Evolutionary conservation across 495 filamentous ascomycete species (phyloP), one percentile per base, ranked within the genome.

Genomic region (Echria macrotheca): DNA sequence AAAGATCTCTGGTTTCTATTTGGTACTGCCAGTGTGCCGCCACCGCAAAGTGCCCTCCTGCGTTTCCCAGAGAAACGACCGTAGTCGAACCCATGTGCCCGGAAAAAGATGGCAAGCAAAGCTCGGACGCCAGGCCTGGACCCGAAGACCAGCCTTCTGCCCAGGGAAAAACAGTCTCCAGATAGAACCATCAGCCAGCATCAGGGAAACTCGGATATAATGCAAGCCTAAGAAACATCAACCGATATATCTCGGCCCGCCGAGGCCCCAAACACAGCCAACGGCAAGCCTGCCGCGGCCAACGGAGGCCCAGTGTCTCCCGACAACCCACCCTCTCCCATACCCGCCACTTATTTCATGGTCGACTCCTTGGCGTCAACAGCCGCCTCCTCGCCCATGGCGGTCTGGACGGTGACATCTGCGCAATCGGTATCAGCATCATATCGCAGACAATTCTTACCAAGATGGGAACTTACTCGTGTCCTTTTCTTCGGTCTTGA

Each of bases 341-440:
- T 21, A n/a, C 35, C n/a, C 36, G 7, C 31, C 39, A 42, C 41
- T 54, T 65, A 65, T 56, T 59, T 64, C 12, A 17, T 18, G 49
- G 84, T 75, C 64, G 86, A 85, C 73, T 97, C 91, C 81, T 98
- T 96, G 73, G 83, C 85, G 67, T 96, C 90, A 64, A 96, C 87
- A 57, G 83, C 87, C 55, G 79, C 77, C 80, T 96, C 89, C 71
- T 97, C 91, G 59, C 86, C 85, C 93, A 99, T 99, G 66, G 93
- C 83, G 53, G 86, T 85, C 65, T 91, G 85, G 70, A 99, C 78
- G 58, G 89, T 86, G 63, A 97, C 80, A 66, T 89, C 91, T 96
- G 56, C 6, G 36, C 25, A 15, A 15, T 3, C 25, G 31, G n/a
- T 31, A 58, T 70, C 46, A 69, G 57, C 22, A 47, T 47, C 5